Conservation (phyloP, 2,329 filamentous ascomycete species). For the Ophiocordyceps camponoti-saundersi region DNA sequence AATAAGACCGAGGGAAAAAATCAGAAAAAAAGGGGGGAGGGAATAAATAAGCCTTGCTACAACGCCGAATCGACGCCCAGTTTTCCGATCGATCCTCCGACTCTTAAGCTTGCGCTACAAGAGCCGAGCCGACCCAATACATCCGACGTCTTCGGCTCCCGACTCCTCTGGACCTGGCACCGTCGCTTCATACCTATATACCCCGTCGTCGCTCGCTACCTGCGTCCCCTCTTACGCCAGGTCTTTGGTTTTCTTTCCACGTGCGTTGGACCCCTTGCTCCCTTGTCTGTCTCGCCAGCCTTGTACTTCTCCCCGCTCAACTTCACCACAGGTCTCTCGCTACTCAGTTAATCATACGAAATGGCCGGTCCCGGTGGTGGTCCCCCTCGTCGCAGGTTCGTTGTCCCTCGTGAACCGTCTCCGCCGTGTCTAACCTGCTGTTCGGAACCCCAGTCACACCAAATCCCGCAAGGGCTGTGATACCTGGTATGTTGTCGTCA, state of each 20-base stretch:
- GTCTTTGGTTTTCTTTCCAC: too few species aligned
- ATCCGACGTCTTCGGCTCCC: too few species aligned
- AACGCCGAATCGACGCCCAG: not conserved
- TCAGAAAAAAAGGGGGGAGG: too few species aligned
- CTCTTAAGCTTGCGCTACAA: too few species aligned
- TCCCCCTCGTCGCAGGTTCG: conserved; percentile 57
- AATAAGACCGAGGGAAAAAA: too few species aligned
- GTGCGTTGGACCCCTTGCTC: not conserved
- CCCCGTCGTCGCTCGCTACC: too few species aligned
- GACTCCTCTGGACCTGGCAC: too few species aligned
- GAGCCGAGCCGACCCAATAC: too few species aligned
- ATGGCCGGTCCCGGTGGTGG: conserved; percentile 94
- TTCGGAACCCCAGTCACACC: conserved; percentile 57
- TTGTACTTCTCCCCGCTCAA: not conserved
- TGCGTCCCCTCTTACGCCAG: too few species aligned
- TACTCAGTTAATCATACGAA: conserved; percentile 10
- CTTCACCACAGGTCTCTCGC: conserved; percentile 1
- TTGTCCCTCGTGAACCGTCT: conserved; percentile 4
- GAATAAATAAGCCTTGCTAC: not conserved
- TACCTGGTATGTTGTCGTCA: conserved; percentile 45
- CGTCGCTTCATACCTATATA: too few species aligned
- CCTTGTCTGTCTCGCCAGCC: not conserved
- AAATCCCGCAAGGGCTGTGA: conserved; percentile 98
- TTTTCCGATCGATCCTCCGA: not conserved
- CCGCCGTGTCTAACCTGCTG: not conserved